Conservation (phyloP, 2,329 filamentous ascomycete species). For the Colletotrichum falcatum region DNA sequence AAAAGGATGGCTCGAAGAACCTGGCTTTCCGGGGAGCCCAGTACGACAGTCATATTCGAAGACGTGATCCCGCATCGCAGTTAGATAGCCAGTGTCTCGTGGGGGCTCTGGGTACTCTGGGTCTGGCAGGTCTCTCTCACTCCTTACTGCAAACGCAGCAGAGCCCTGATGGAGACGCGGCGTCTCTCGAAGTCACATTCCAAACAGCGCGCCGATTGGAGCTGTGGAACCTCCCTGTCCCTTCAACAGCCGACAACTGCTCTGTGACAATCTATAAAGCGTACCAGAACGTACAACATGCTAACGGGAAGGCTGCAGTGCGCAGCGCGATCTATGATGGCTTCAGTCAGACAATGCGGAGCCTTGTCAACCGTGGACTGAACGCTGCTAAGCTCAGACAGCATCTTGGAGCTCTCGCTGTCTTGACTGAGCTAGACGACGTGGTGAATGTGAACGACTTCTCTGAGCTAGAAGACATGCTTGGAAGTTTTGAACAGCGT, state of each 20-base stretch:
- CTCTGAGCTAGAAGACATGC: conserved; percentile 70
- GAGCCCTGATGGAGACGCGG: conserved; percentile 65
- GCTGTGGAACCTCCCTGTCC: conserved; percentile 90
- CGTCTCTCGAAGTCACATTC: conserved; percentile 78
- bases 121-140: conserved; percentile 87
- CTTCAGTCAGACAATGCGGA: conserved; percentile 69
- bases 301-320: conserved; percentile 66
- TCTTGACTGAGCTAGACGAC: conserved; percentile 85
- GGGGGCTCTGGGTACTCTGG: conserved; percentile 81
- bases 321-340: conserved; percentile 72
- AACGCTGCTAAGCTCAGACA: conserved; percentile 65
- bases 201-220: conserved; percentile 85
- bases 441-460: conserved; percentile 71
- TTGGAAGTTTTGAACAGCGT: conserved; percentile 73
- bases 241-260: conserved; percentile 70
- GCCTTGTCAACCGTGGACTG: conserved; percentile 61
- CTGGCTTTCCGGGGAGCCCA: conserved; percentile 91
- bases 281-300: conserved; percentile 82
- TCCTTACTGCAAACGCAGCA: conserved; percentile 79
- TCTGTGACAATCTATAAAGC: conserved; percentile 81
- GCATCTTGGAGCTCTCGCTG: conserved; percentile 73
- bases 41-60: conserved; percentile 85
- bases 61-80: conserved; percentile 64
- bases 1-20: conserved; percentile 87
- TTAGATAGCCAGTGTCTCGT: conserved; percentile 77